Evolutionary conservation across 768 basidiomycete species (phyloP), one percentile per base, ranked within the genome.

Genomic region (Lactifluus volemus): DNA sequence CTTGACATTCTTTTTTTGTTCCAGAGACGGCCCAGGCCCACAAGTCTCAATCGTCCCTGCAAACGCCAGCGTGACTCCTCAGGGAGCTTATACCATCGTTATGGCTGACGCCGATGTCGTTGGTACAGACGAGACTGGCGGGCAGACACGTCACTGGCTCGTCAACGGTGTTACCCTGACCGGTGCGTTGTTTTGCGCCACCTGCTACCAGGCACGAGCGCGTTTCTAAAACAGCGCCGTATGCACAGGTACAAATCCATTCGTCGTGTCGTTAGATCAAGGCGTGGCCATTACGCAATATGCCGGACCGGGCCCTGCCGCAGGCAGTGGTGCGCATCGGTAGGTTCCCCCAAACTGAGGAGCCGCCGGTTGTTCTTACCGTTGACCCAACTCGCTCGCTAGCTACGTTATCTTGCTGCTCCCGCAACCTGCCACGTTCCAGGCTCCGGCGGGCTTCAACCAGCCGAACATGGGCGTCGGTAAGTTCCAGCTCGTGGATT

Each of bases 131-230:
- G 74, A 83, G 56, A 71, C 77, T 39, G 72, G 74, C 8, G 85
- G 82, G 19, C 83, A 84, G 65, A 89, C 84, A 53, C 81, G 88
- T 56, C 91, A 92, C 75, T 92, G 89, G 89, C 81, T 92, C 49
- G 81, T 84, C 61, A 89, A 91, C 70, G 77, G 79, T 25, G 88
- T 81, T 12, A 76, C 75, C 3, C 60, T 86, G 45, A 66, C 70
- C 19, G 74, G 83, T 82, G 38, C 14, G 74, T 68, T 32, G 64
- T 15, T n/a, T 7, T 50, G 7, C 1, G 25, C 29, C 30, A 51
- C 8, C 11, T 39, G 17, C 3, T 4, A 25, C 45, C 21, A 47
- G 45, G 45, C 45, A 47, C 45, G 45, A 8, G 45, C 45, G 21
- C 45, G 1, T 25, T 25, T 45, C 9, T 7, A 5, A 44, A 19